Percentiles rank a stretch among this genome's conserved stretches.
These are phyloP conservation scores for Coemansia sp. DNA, from an alignment of 192 early-diverging fungal species.

Conservation along the genomic window DNA sequence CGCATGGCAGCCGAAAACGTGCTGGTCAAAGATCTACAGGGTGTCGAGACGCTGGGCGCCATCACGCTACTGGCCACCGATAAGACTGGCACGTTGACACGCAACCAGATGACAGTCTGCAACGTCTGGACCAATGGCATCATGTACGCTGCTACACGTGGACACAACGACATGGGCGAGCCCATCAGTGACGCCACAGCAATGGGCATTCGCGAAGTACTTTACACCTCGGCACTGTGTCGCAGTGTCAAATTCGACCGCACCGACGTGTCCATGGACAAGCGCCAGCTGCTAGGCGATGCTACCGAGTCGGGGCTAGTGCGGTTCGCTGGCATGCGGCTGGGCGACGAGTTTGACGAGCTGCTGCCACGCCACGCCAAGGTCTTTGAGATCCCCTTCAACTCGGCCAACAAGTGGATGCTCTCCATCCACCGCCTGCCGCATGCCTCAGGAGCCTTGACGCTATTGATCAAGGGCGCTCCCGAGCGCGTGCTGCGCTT, in stretches of 20 bases:
- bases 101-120: constrained; percentile 96
- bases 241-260: constrained; percentile 88
- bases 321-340: constrained; percentile 73
- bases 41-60: constrained; percentile 95
- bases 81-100: constrained; percentile 95
- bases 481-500: constrained; percentile 87
- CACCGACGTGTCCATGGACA: constrained; percentile 78
- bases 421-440: constrained; percentile 84
- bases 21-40: constrained; percentile 93
- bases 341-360: constrained; percentile 71
- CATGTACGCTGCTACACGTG: constrained; percentile 62
- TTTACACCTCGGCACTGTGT: constrained; percentile 80
- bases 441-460: constrained; percentile 49
- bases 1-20: constrained; percentile 88
- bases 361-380: constrained; percentile 69
- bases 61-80: constrained; percentile 96
- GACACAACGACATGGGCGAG: constrained; percentile 46
- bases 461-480: constrained; percentile 90
- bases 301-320: constrained; percentile 93
- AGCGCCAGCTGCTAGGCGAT: constrained; percentile 85
- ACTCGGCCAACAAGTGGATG: constrained; percentile 93
- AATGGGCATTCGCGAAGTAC: constrained; percentile 71
- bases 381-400: constrained; percentile 96
- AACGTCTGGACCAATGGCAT: constrained; percentile 81
- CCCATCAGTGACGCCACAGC: constrained; percentile 55